phyloP scores from a whole-genome alignment of 192 early-diverging fungal species.

The Irineochytrium annulatum region DNA sequence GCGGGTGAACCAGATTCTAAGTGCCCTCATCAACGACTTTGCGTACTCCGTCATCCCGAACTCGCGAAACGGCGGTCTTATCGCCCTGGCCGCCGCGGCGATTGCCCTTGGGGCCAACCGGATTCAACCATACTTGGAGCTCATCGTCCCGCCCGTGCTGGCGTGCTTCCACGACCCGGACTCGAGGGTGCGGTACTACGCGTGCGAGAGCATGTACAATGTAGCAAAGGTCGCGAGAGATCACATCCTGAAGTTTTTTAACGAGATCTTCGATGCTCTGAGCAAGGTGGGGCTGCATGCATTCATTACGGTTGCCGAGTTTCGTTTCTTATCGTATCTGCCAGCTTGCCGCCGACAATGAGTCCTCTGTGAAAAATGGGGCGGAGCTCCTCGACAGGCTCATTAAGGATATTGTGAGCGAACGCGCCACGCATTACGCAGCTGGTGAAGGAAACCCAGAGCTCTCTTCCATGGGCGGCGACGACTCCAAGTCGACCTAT shows the following conservation, averaged over 20 bases:
- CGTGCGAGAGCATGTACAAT: conserved; percentile 98
- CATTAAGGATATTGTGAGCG: conserved; percentile 95
- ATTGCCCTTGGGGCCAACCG: conserved; percentile 42
- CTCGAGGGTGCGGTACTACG: conserved; percentile 92
- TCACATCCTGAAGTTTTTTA: conserved; percentile 86
- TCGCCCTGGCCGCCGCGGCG: conserved; percentile 70
- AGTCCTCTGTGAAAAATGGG: conserved; percentile 88
- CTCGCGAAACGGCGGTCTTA: conserved; percentile 88
- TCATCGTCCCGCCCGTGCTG: conserved; percentile 89
- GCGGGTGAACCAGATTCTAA: conserved; percentile 68
- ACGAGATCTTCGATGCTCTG: conserved; percentile 95
- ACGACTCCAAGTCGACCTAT: conserved; percentile 37
- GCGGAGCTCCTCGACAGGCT: conserved; percentile 90
- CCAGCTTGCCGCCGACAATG: conserved; percentile 82
- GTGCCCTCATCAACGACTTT: conserved; percentile 79
- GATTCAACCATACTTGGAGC: conserved; percentile 53
- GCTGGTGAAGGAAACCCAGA: conserved; percentile 5
- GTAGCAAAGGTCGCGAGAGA: conserved; percentile 93
- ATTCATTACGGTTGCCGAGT: not conserved
- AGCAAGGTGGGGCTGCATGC: conserved; percentile 60
- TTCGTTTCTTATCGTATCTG: not conserved
- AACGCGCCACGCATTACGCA: conserved; percentile 50
- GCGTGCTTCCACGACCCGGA: conserved; percentile 91
- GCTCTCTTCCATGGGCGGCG: conserved; percentile 15
- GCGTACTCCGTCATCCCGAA: conserved; percentile 82